A percentile compares a stretch with the other conserved stretches of the same genome.
phyloP scores from a whole-genome alignment of 129 eudicot species.

The Helichrysum umbraculigerum region DNA sequence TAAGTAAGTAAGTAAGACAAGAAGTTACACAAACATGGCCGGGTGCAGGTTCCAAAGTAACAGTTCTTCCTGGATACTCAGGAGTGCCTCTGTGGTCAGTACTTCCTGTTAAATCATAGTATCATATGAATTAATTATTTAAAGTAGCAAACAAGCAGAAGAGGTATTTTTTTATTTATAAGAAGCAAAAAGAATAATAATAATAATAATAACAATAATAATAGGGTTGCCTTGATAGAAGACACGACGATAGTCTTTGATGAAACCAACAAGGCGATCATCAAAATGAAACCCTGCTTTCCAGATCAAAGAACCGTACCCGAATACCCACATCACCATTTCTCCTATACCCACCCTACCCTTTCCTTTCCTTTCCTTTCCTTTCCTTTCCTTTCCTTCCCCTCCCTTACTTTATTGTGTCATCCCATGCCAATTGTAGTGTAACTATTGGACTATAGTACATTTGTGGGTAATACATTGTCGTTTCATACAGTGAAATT shows the following conservation, averaged over 20 bases:
- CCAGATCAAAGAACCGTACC: constrained; percentile 96
- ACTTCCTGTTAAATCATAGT: constrained; percentile 71
- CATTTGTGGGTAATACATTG: too few relatives aligned
- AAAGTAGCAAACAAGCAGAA: not conserved
- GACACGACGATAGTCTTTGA: constrained; percentile 90
- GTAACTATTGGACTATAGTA: too few relatives aligned
- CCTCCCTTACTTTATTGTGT: too few relatives aligned
- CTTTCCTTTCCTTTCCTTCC: not conserved
- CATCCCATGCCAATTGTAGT: too few relatives aligned
- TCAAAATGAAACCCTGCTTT: constrained; percentile 83
- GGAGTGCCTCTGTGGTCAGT: constrained; percentile 99
- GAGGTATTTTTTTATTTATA: too few relatives aligned
- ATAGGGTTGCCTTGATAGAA: constrained; percentile 66
- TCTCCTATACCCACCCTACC: too few relatives aligned
- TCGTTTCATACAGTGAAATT: too few relatives aligned
- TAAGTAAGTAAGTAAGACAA: not conserved
- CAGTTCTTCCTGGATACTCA: constrained; percentile 90
- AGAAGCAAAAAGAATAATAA: too few relatives aligned
- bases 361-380: not conserved
- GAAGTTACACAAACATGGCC: constrained; percentile 70
- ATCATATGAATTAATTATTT: not conserved
- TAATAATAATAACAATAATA: too few relatives aligned
- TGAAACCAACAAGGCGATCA: constrained; percentile 86
- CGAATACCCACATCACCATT: constrained; percentile 96
- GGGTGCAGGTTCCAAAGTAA: constrained; percentile 78